Evolutionary conservation across 192 early-diverging fungal genomes (phyloP).

Genomic region (Coemansia biformis): DNA sequence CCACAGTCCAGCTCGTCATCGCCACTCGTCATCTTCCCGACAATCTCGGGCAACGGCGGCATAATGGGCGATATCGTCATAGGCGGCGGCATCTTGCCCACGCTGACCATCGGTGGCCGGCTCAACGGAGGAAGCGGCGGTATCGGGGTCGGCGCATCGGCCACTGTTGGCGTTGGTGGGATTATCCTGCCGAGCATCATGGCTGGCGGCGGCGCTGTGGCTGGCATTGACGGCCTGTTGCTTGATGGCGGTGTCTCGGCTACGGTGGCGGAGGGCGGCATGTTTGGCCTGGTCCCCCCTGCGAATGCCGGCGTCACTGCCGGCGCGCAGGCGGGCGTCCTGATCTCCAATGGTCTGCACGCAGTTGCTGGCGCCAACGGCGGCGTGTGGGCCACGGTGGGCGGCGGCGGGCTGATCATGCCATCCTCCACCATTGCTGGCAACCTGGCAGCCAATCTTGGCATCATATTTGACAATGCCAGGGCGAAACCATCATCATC

Average conservation of each 20-base stretch:
- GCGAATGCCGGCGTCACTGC: conserved; percentile 11
- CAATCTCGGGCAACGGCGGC: conserved; percentile 10
- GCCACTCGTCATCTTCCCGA: conserved; percentile 4
- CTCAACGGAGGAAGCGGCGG: conserved; percentile 22
- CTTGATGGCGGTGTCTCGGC: conserved; percentile 14
- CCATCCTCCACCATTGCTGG: conserved; percentile 22
- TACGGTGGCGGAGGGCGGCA: conserved; percentile 17
- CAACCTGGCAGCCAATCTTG: conserved; percentile 19
- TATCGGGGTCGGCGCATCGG: conserved; percentile 20
- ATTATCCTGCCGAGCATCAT: conserved; percentile 10
- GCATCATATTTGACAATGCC: conserved; percentile 13
- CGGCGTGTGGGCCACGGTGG: conserved; percentile 18
- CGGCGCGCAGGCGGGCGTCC: conserved; percentile 6
- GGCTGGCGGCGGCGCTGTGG: conserved; percentile 18
- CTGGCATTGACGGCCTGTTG: conserved; percentile 8
- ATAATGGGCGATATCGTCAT: conserved; percentile 16
- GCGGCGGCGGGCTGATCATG: conserved; percentile 25
- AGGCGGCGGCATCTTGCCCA: conserved; percentile 20
- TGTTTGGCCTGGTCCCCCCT: conserved; percentile 14
- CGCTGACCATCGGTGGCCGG: conserved; percentile 17
- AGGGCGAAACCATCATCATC: conserved; percentile 1
- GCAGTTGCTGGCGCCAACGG: conserved; percentile 16
- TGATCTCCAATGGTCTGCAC: conserved; percentile 16
- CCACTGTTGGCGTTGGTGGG: conserved; percentile 18
- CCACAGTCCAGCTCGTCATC: conserved; percentile 1